Conservation (phyloP, 2,329 filamentous ascomycete species). For the Colletotrichum eleusines region DNA sequence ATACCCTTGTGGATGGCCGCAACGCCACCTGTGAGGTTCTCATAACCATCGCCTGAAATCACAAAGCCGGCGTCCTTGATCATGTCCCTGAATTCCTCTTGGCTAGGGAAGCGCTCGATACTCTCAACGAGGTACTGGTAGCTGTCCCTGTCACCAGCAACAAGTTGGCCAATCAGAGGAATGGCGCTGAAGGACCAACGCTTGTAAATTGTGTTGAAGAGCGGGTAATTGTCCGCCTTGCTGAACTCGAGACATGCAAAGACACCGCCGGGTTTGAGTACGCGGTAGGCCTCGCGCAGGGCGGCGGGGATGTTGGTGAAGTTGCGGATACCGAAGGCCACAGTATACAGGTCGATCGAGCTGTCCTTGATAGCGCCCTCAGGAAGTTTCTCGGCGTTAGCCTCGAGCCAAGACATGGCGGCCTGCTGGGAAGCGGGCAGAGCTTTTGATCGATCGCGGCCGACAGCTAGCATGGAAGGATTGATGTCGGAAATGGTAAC, state of each 20-base stretch:
- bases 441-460: slow-evolving; percentile 78
- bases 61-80: slow-evolving; percentile 87
- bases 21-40: slow-evolving; percentile 92
- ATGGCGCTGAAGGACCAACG: slow-evolving; percentile 96
- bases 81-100: slow-evolving; percentile 86
- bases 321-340: slow-evolving; percentile 97
- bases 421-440: slow-evolving; percentile 67
- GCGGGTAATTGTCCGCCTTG: slow-evolving; percentile 78
- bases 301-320: slow-evolving; percentile 93
- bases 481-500: slow-evolving; percentile 98
- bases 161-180: slow-evolving; percentile 92
- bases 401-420: slow-evolving; percentile 82
- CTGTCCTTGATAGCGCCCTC: slow-evolving; percentile 69
- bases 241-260: slow-evolving; percentile 98
- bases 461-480: slow-evolving; percentile 91
- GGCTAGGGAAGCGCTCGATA: slow-evolving; percentile 91
- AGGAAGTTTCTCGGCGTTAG: slow-evolving; percentile 85
- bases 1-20: slow-evolving; percentile 97
- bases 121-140: slow-evolving; percentile 99
- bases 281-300: slow-evolving; percentile 84
- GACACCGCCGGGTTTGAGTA: slow-evolving; percentile 92
- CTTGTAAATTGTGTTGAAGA: slow-evolving; percentile 91
- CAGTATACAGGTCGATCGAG: slow-evolving; percentile 94
- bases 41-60: slow-evolving; percentile 84
- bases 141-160: slow-evolving; percentile 92